Evolutionary conservation across 345 rosid genomes (phyloP).

Genomic region (Dipteronia sinensis): DNA sequence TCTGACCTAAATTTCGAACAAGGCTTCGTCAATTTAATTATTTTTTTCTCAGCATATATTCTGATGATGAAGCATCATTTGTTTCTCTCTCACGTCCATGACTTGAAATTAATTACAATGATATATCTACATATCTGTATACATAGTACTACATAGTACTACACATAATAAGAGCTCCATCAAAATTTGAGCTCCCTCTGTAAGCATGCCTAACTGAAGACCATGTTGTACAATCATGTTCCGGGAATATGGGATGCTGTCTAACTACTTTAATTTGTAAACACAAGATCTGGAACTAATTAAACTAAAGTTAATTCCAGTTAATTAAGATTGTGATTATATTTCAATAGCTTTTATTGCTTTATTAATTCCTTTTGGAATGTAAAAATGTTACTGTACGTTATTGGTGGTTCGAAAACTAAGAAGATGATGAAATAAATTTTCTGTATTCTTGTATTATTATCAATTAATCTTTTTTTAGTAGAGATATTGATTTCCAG

Average conservation of each 20-base stretch:
- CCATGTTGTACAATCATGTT: not conserved
- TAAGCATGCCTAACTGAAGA: not conserved
- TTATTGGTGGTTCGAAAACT: too few relatives aligned
- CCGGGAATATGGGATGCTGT: not conserved
- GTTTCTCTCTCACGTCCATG: not conserved
- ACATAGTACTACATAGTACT: too few relatives aligned
- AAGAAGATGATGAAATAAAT: too few relatives aligned
- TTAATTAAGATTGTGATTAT: not conserved
- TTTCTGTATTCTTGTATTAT: too few relatives aligned
- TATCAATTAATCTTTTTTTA: too few relatives aligned
- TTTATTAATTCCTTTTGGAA: not conserved
- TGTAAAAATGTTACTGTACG: too few relatives aligned
- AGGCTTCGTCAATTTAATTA: too few relatives aligned
- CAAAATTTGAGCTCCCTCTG: not conserved
- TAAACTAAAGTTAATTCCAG: not conserved
- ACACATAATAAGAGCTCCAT: too few relatives aligned
- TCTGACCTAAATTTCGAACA: not conserved
- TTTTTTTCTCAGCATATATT: too few relatives aligned
- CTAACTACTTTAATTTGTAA: too few relatives aligned
- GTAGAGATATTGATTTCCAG: too few relatives aligned
- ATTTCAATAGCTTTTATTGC: not conserved
- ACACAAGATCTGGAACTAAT: not conserved
- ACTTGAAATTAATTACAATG: not conserved
- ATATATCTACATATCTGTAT: too few relatives aligned
- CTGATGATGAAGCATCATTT: not conserved